Conservation (phyloP, 2,329 filamentous ascomycete genomes). For the Botrytis galanthina region DNA sequence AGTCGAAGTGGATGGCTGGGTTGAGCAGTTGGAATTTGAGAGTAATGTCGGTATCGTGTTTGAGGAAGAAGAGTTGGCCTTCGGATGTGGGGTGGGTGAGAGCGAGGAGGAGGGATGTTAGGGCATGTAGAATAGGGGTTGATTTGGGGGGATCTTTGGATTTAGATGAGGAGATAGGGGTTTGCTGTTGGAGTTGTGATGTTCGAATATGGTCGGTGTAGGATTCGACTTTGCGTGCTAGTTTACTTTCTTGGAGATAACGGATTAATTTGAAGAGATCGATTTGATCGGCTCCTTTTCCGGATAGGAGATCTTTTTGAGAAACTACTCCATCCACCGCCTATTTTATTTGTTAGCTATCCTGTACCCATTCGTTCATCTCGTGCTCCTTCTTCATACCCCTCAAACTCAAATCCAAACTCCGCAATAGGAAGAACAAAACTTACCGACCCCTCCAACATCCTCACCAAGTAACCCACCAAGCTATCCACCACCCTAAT, state of each 20-base stretch:
- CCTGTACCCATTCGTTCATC: neutral
- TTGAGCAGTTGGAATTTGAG: slow-evolving; percentile 88
- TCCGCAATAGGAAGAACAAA: no score
- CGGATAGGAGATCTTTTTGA: slow-evolving; percentile 68
- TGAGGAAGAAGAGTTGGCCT: slow-evolving; percentile 64
- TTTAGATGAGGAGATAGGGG: slow-evolving; percentile 16
- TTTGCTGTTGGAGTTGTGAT: slow-evolving; percentile 34
- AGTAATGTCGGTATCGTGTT: slow-evolving; percentile 42
- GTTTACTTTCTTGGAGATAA: slow-evolving; percentile 87
- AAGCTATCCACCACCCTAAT: slow-evolving; percentile 81
- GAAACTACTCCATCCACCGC: slow-evolving; percentile 65
- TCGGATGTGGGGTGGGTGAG: slow-evolving; percentile 81
- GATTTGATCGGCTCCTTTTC: slow-evolving; percentile 91
- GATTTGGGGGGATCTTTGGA: slow-evolving; percentile 7
- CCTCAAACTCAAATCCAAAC: neutral
- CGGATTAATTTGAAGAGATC: slow-evolving; percentile 85
- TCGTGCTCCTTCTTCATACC: neutral
- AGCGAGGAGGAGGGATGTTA: slow-evolving; percentile 69
- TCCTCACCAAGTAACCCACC: slow-evolving; percentile 62
- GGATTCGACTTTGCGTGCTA: slow-evolving; percentile 91
- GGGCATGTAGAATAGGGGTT: slow-evolving; percentile 45
- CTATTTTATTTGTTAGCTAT: slow-evolving; percentile 30
- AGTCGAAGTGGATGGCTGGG: slow-evolving; percentile 85
- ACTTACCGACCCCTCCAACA: slow-evolving; percentile 49
- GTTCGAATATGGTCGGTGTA: slow-evolving; percentile 62